These are phyloP conservation scores for Trametes gibbosa DNA, from an alignment of 768 basidiomycete species.

Conservation along the genomic window DNA sequence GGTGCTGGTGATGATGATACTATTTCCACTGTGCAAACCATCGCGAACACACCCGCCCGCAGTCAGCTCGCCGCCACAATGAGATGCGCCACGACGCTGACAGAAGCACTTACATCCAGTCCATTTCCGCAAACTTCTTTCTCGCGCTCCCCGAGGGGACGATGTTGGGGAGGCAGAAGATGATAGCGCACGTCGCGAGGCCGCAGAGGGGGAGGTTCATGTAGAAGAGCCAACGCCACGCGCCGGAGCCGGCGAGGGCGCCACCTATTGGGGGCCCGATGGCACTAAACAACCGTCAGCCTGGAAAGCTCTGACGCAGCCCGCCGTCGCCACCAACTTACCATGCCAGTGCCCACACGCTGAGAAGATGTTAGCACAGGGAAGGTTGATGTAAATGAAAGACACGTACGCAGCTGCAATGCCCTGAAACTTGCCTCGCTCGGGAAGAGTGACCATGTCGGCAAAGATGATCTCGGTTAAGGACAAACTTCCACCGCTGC, in stretches of 20 bases:
- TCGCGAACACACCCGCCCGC: neutral
- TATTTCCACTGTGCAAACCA: slow-evolving; percentile 23
- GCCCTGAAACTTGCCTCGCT: slow-evolving; percentile 34
- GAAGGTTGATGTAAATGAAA: too few relatives aligned
- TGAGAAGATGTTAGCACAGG: neutral
- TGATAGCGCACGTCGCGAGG: neutral
- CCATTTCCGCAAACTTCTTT: slow-evolving; percentile 31
- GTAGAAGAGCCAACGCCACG: slow-evolving; percentile 21
- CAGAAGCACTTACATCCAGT: slow-evolving; percentile 35
- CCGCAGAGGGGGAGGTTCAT: slow-evolving; percentile 16
- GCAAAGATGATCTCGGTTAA: slow-evolving; percentile 25
- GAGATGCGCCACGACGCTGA: neutral
- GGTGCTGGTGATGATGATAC: slow-evolving; percentile 24
- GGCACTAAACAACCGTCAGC: neutral
- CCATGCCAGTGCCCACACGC: slow-evolving; percentile 19
- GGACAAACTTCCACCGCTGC: slow-evolving; percentile 24
- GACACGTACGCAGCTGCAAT: slow-evolving; percentile 14
- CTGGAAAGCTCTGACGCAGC: neutral
- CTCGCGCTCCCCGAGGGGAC: slow-evolving; percentile 26
- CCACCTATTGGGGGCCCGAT: slow-evolving; percentile 33
- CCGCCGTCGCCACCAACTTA: neutral
- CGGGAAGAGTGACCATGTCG: slow-evolving; percentile 26
- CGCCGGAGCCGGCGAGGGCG: slow-evolving; percentile 15
- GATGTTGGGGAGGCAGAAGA: neutral
- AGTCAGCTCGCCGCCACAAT: neutral